Base-by-base conservation (phyloP, 768 basidiomycete genomes). In the Phylloporus rhodoxanthus region DNA sequence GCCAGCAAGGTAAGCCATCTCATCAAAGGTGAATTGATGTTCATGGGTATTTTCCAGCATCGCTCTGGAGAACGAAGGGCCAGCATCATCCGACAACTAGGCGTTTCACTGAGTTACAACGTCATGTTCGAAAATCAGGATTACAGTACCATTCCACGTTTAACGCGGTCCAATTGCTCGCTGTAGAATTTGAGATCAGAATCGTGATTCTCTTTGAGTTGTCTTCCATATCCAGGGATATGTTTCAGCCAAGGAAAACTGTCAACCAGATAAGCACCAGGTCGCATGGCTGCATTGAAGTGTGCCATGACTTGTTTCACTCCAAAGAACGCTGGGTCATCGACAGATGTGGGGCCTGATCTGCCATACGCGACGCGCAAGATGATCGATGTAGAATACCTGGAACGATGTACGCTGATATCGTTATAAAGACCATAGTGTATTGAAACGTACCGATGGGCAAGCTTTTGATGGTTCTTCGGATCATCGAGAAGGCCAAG, bases 1-100 rank as follows among this genome's bases (percentile, higher is more conserved):
- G 2, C 82, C 82, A 1, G 77, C 75, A 34, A 84, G 73, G 58
- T 79, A 84, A 0, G 81, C 70, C 11, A 75, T 73, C 48, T 85
- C 80, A 44, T 76, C 68, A 37, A 74, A 67, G 4, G 78, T 71
- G 8, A 84, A 67, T 5, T 70, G 73, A 30, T 78, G 72, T 34
- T 77, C 73, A 0, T 60, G 50, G 51, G 74, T 72, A 9, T 70
- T 71, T 52, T 82, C 78, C 6, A 83, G 59, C 15, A 84, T 67
- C 26, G 77, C 77, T 60, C 71, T 76, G 0, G 73, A 75, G 51
- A 85, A 83, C 0, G 76, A 69, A 5, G 52, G 44, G 9, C 37
- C 38, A 4, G 48, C 55, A n/a, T 54, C 30, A 1, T 28, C 56
- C 6, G 26, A 51, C 8, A 21, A 25, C 39, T 26, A 15, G 21